phyloP scores from a whole-genome alignment of 2,329 filamentous ascomycete species.

The Cladosporium sp. region DNA sequence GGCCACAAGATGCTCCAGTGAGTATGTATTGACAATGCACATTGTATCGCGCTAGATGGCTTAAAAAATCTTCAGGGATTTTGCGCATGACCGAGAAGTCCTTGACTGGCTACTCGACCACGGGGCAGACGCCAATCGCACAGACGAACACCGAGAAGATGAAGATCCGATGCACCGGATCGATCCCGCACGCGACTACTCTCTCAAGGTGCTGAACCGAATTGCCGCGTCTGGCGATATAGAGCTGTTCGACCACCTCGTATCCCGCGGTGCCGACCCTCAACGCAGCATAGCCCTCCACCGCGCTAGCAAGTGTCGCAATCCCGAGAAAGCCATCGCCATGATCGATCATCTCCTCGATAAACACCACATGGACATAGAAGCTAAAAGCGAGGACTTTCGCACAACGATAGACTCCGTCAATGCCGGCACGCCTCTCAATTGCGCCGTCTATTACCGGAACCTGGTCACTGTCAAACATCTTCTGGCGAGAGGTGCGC shows the following conservation, averaged over 20 bases:
- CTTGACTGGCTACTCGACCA: conserved; percentile 23
- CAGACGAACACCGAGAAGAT: conserved; percentile 13
- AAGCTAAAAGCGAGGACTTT: conserved; percentile 19
- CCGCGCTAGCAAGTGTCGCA: conserved; percentile 13
- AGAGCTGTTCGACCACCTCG: conserved; percentile 22
- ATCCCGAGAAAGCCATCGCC: conserved; percentile 7
- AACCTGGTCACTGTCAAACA: conserved; percentile 20
- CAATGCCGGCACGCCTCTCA: conserved; percentile 19
- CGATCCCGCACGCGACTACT: conserved; percentile 14
- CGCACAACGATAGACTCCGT: conserved; percentile 5
- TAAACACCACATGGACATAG: conserved; percentile 20
- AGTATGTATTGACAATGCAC: background rate
- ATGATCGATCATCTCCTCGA: conserved; percentile 23
- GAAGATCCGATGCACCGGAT: background rate
- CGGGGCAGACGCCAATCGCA: conserved; percentile 19
- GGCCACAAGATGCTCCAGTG: background rate
- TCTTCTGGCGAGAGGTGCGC: conserved; percentile 18
- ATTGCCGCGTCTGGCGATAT: conserved; percentile 22
- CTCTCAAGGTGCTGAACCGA: conserved; percentile 18
- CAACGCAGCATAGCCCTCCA: conserved; percentile 19
- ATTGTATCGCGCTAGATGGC: background rate
- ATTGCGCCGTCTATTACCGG: conserved; percentile 17
- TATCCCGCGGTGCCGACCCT: conserved; percentile 20
- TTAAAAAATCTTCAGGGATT: conserved; percentile 11
- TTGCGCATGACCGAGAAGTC: conserved; percentile 14